phyloP scores from a whole-genome alignment of 129 eudicot species.

The Helichrysum umbraculigerum region DNA sequence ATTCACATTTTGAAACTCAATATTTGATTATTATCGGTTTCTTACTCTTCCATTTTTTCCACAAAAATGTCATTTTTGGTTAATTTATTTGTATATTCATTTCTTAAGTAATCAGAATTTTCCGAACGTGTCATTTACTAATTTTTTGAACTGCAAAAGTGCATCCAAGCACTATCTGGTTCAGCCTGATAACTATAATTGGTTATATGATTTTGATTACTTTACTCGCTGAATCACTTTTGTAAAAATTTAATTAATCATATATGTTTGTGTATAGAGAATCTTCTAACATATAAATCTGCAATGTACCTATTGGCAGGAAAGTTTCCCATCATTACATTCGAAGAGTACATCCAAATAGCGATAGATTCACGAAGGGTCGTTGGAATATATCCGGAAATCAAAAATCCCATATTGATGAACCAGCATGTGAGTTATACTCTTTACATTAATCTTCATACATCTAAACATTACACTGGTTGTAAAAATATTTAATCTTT shows the following conservation, averaged over 20 bases:
- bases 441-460: constrained; percentile 5
- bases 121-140: not conserved
- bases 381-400: constrained; percentile 99
- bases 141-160: not conserved
- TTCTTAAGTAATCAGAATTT: not conserved
- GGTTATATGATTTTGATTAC: constrained; percentile 3
- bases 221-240: not conserved
- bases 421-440: constrained; percentile 72
- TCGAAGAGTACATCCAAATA: constrained; percentile 84
- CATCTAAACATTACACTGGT: not conserved
- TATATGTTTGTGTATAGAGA: not conserved
- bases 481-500: not conserved
- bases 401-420: constrained; percentile 83
- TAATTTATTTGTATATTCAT: not conserved
- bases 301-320: constrained; percentile 45
- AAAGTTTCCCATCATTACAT: constrained; percentile 75
- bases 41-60: not conserved
- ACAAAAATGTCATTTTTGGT: not conserved
- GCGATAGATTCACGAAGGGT: constrained; percentile 84
- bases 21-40: not conserved
- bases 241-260: not conserved
- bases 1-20: not conserved
- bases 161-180: not conserved
- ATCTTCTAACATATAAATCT: constrained; percentile 14
- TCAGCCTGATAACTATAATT: not conserved